Base-by-base conservation (phyloP, 805 yeast genomes). In the Candida succiphila region DNA sequence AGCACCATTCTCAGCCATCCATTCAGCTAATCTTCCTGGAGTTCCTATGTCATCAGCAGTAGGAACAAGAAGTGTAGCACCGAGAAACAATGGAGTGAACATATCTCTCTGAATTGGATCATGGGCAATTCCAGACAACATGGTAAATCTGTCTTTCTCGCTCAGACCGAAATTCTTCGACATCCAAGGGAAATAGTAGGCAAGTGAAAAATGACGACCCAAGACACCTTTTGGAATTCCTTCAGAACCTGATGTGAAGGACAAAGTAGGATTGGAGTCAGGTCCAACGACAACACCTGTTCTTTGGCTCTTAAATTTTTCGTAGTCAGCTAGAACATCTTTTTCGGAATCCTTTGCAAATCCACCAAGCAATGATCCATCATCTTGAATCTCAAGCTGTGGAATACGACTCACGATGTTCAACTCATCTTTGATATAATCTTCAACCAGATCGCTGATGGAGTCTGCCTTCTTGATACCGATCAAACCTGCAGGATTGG, bases 181-280 rank as follows among this genome's bases (percentile, higher is more conserved):
- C 99, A 92, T 92, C 99, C 99, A 92, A 25, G 95, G 95, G 72
- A 92, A 92, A 61, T 92, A 92, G 64, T 92, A 92, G 2, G 98
- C 95, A 40, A 92, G 65, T 1, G 97, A 89, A 60, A 78, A 94
- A 53, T 92, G 99, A 62, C 99, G 83, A 33, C 99, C 99, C 39
- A 87, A 69, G 17, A 92, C 99, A 65, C 99, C 99, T 61, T 92
- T 92, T 46, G 99, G 99, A 42, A 89, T 67, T 57, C 99, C 99
- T 59, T 92, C 99, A 6, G 95, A 84, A 22, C 99, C 99, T 16
- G 95, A 84, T 5, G 99, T 92, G 62, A 92, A 92, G 0, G 96
- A 83, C 34, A 92, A 67, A 7, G 99, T 92, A 32, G 99, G 99
- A 50, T 89, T 89, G 26, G 92, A 80, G 56, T 92, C 99, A 3